Conservation (phyloP, 768 basidiomycete species). For the Kockovaella imperatae region DNA sequence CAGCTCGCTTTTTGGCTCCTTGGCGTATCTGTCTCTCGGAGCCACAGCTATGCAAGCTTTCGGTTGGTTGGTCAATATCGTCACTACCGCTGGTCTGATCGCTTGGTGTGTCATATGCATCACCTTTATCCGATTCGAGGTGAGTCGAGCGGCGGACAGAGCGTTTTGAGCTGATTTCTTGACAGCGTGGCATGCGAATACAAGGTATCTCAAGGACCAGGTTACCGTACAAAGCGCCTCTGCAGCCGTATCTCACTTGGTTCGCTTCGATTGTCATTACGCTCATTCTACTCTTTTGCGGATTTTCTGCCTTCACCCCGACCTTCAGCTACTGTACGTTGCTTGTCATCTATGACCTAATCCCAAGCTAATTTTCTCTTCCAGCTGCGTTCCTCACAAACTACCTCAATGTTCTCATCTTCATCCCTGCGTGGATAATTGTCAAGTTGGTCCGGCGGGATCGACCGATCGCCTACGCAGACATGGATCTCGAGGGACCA, state of each 20-base stretch:
- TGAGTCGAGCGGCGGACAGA: constrained; percentile 83
- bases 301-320: constrained; percentile 56
- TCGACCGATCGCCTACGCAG: no score
- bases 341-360: no score
- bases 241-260: constrained; percentile 53
- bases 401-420: no score
- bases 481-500: no score
- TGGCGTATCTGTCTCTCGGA: constrained; percentile 72
- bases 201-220: constrained; percentile 49
- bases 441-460: no score
- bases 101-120: constrained; percentile 73
- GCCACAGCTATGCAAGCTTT: constrained; percentile 66
- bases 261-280: constrained; percentile 60
- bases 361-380: no score
- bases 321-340: no score
- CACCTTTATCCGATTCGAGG: constrained; percentile 77
- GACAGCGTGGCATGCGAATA: constrained; percentile 25
- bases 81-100: constrained; percentile 53
- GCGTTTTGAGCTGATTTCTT: no score
- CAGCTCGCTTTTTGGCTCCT: constrained; percentile 54
- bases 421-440: no score
- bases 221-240: constrained; percentile 43
- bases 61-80: constrained; percentile 65
- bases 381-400: no score
- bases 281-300: constrained; percentile 55